phyloP scores from a whole-genome alignment of 108 stramenopile species.

The Skeletonema costatum region DNA sequence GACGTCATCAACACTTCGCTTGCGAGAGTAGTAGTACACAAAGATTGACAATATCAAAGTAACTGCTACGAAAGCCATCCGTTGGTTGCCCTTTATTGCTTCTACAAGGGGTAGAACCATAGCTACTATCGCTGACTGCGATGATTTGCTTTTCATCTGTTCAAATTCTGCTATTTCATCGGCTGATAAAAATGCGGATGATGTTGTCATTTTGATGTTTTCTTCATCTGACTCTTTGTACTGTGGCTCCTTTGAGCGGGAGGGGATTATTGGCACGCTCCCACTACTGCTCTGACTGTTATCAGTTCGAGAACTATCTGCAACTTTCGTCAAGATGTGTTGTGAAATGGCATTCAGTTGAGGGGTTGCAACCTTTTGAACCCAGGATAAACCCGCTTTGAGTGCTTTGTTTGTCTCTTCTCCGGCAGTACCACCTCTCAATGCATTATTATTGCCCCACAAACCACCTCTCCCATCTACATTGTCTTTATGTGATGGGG shows the following conservation, averaged over 20 bases:
- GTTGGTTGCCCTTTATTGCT: conserved; percentile 21
- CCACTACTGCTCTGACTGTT: not conserved
- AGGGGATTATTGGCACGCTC: conserved; percentile 28
- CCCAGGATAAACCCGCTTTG: conserved; percentile 31
- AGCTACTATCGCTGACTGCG: conserved; percentile 3
- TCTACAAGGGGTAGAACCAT: conserved; percentile 11
- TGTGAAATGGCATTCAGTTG: conserved; percentile 38
- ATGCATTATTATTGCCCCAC: not conserved
- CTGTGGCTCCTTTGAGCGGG: conserved; percentile 2
- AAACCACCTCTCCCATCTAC: not conserved
- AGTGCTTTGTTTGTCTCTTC: conserved; percentile 27
- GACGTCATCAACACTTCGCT: conserved; percentile 33
- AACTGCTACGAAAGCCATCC: conserved; percentile 24
- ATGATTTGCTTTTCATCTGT: conserved; percentile 20
- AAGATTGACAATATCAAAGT: conserved; percentile 35
- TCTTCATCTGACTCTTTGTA: conserved; percentile 10
- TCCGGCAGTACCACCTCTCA: conserved; percentile 12
- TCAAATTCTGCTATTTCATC: conserved; percentile 36
- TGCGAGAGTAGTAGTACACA: conserved; percentile 30
- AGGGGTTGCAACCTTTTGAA: conserved; percentile 40
- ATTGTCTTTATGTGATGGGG: not conserved
- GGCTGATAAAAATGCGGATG: conserved; percentile 31
- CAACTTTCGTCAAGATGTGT: conserved; percentile 33
- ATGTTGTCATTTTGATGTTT: conserved; percentile 33
- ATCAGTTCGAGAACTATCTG: conserved; percentile 14